Evolutionary conservation across 176 grass and related monocot genomes (phyloP).

Genomic region (Triticum dicoccoides): DNA sequence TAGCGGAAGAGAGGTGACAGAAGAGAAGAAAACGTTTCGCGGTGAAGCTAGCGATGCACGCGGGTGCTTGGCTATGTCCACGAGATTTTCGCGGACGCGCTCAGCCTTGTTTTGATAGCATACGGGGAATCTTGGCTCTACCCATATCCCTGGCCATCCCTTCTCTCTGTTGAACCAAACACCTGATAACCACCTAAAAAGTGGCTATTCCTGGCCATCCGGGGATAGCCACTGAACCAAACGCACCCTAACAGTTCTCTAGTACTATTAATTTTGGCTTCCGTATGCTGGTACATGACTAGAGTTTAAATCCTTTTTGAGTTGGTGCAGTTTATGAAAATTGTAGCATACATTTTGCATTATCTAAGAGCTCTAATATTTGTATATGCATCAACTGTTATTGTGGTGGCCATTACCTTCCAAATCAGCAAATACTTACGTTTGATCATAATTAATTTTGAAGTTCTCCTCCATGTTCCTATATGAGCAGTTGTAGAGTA

Average conservation of each 20-base stretch:
- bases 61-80: no score
- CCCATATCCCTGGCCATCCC: no score
- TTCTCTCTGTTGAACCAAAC: no score
- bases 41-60: no score
- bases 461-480: background rate
- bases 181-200: no score
- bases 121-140: no score
- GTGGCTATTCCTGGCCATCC: no score
- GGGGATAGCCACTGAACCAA: no score
- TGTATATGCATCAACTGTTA: background rate
- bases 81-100: no score
- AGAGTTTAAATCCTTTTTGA: background rate
- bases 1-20: no score
- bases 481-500: background rate
- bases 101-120: no score
- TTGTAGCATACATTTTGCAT: background rate
- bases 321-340: background rate
- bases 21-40: no score
- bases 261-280: slow-evolving; percentile 11
- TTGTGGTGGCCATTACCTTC: background rate
- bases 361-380: background rate
- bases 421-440: background rate
- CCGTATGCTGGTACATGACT: background rate
- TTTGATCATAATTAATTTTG: background rate
- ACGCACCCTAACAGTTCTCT: background rate